Percentiles rank a stretch among this genome's conserved stretches.
Conservation (phyloP, 352 stramenopile genomes). For the Phytophthora pinifolia region DNA sequence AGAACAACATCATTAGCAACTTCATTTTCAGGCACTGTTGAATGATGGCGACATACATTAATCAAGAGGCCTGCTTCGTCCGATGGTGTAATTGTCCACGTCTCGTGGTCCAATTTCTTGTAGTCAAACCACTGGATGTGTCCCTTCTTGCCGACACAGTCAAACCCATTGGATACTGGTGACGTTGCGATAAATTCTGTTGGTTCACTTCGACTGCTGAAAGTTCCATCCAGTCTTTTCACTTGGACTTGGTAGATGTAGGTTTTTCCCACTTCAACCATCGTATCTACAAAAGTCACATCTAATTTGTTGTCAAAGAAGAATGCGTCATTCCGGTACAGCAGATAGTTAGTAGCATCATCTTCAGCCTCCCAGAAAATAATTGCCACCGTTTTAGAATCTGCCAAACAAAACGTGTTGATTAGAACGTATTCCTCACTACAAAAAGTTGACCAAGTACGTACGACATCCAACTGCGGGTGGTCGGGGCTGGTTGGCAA, state of each 20-base stretch:
- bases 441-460: slow-evolving; percentile 5
- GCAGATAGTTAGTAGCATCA: slow-evolving; percentile 31
- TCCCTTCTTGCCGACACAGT: slow-evolving; percentile 34
- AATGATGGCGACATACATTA: slow-evolving; percentile 25
- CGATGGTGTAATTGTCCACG: slow-evolving; percentile 42
- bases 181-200: slow-evolving; percentile 21
- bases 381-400: slow-evolving; percentile 30
- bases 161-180: slow-evolving; percentile 20
- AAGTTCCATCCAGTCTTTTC: slow-evolving; percentile 17
- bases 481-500: slow-evolving; percentile 37
- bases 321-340: slow-evolving; percentile 35
- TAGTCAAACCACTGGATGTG: slow-evolving; percentile 46
- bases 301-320: slow-evolving; percentile 29
- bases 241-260: slow-evolving; percentile 45
- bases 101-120: slow-evolving; percentile 27
- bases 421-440: too few species aligned
- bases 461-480: slow-evolving; percentile 55
- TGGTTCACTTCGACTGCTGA: slow-evolving; percentile 33
- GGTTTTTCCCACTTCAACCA: slow-evolving; percentile 29
- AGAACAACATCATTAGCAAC: neutral
- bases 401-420: slow-evolving; percentile 15
- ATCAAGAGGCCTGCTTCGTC: slow-evolving; percentile 30
- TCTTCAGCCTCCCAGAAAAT: slow-evolving; percentile 37
- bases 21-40: neutral
- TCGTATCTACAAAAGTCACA: slow-evolving; percentile 42